Percentiles rank a stretch among this genome's conserved stretches.
These are phyloP conservation scores for Nothomitra cinnamomea DNA, from an alignment of 2,329 filamentous ascomycete species.

Conservation along the genomic window DNA sequence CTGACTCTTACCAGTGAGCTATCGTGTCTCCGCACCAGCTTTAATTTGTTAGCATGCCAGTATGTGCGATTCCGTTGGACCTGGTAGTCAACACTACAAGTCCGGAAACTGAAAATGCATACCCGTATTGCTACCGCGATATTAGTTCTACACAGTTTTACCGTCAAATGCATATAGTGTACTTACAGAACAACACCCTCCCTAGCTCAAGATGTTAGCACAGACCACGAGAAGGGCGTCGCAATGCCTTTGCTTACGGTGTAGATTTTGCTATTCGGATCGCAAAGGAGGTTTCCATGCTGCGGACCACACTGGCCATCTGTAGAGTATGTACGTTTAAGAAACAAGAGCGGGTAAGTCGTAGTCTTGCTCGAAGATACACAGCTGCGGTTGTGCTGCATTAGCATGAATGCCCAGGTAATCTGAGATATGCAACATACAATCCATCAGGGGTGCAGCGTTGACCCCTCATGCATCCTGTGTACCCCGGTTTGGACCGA, in stretches of 20 bases:
- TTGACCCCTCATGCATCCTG: conserved; percentile 11
- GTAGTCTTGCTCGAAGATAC: conserved; percentile 12
- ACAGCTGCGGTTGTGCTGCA: conserved; percentile 10
- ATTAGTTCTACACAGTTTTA: not conserved
- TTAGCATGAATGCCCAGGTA: not conserved
- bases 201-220: not conserved
- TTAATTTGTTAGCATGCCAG: not conserved
- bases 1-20: conserved; percentile 15
- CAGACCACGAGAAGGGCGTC: not conserved
- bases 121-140: not conserved
- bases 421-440: conserved; percentile 5
- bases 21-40: conserved; percentile 27
- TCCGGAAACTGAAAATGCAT: not conserved
- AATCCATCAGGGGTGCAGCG: conserved; percentile 7
- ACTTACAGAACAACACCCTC: conserved; percentile 4
- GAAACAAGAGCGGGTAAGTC: conserved; percentile 15
- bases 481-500: conserved; percentile 15
- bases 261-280: conserved; percentile 6
- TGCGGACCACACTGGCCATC: conserved; percentile 15
- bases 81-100: not conserved
- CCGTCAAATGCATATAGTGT: no score
- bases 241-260: not conserved
- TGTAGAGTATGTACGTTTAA: conserved; percentile 13
- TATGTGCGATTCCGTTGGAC: conserved; percentile 12
- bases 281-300: conserved; percentile 2